These are phyloP conservation scores for Aspergillus sp. DNA, from an alignment of 2,329 filamentous ascomycete species.

Conservation along the genomic window DNA sequence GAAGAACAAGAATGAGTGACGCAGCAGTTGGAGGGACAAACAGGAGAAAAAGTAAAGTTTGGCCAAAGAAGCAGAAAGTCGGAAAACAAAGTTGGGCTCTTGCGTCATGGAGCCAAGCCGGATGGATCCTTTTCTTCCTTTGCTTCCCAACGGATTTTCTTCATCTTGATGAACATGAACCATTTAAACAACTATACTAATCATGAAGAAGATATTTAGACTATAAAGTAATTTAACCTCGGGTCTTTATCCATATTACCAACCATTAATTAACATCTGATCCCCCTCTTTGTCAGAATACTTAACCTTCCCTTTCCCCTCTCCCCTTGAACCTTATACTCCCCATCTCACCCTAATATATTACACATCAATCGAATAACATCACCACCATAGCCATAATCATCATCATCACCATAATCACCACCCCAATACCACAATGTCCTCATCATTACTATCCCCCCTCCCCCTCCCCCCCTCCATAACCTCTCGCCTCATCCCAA, in stretches of 20 bases:
- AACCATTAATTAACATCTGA: too few relatives aligned
- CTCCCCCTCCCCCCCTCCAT: conserved; percentile 60
- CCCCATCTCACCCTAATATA: too few relatives aligned
- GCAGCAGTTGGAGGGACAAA: not conserved
- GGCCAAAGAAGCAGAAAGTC: not conserved
- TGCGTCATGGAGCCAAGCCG: conserved; percentile 15
- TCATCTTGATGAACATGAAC: too few relatives aligned
- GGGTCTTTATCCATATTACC: too few relatives aligned
- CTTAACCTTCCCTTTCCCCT: too few relatives aligned
- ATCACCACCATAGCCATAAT: not conserved
- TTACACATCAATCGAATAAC: not conserved
- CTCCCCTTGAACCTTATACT: not conserved
- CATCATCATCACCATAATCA: not conserved
- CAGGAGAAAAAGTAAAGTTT: conserved; percentile 1
- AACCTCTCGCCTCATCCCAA: conserved; percentile 59
- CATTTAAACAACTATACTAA: too few relatives aligned
- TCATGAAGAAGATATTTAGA: too few relatives aligned
- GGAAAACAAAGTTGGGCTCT: not conserved
- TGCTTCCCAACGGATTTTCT: too few relatives aligned
- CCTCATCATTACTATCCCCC: conserved; percentile 28
- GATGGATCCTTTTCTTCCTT: not conserved
- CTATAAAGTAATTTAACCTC: too few relatives aligned
- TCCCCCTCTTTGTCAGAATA: too few relatives aligned
- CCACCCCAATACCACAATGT: not conserved
- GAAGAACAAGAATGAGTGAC: not conserved